A percentile compares a stretch with the other conserved stretches of the same genome.
Evolutionary conservation across 192 early-diverging fungal genomes (phyloP).

Genomic region (Coemansia sp.): DNA sequence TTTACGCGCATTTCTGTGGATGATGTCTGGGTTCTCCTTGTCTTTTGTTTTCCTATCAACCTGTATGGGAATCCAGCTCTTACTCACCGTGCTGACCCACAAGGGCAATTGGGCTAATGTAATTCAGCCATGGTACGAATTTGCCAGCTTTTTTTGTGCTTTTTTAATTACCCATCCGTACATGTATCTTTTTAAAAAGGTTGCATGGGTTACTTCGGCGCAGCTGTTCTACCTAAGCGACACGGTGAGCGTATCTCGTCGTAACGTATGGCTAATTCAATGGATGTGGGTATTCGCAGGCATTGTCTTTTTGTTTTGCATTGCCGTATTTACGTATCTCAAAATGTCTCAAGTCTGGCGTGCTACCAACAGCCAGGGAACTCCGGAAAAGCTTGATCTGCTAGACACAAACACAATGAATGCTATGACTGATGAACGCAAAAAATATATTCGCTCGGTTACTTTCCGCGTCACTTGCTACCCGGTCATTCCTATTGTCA

Average conservation of each 20-base stretch:
- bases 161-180: conserved; percentile 14
- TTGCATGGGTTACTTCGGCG: neutral
- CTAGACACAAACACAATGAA: conserved; percentile 10
- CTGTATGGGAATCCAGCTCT: conserved; percentile 15
- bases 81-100: conserved; percentile 4
- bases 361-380: neutral
- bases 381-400: conserved; percentile 22
- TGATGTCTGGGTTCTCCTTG: conserved; percentile 2
- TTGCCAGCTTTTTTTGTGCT: conserved; percentile 3
- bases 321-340: conserved; percentile 9
- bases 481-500: conserved; percentile 22
- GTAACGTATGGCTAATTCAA: conserved; percentile 7
- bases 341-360: conserved; percentile 11
- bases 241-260: neutral
- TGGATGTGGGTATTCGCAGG: conserved; percentile 6
- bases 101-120: neutral
- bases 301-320: conserved; percentile 7
- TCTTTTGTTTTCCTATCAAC: conserved; percentile 9
- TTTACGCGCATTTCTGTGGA: conserved; percentile 8
- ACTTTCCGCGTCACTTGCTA: conserved; percentile 16
- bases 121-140: conserved; percentile 12
- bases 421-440: conserved; percentile 5
- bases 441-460: conserved; percentile 12
- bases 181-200: conserved; percentile 13
- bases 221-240: conserved; percentile 5